Percentiles rank a stretch among this genome's conserved stretches.
phyloP scores from a whole-genome alignment of 129 eudicot genomes.

The Kitagawia praeruptora region DNA sequence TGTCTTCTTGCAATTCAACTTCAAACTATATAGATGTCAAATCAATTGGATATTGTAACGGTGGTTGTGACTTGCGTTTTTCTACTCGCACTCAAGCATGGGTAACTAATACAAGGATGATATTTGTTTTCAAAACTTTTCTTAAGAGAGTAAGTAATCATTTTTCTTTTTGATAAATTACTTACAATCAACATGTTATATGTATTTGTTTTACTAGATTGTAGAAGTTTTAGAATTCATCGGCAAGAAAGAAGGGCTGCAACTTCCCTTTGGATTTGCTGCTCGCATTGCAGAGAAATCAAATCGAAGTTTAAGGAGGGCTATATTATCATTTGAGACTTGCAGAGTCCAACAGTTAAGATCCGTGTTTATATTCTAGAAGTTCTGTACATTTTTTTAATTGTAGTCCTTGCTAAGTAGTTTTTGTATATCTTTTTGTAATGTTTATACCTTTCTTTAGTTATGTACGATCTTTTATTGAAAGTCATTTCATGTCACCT shows the following conservation, averaged over 20 bases:
- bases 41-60: neutral
- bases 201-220: constrained; percentile 39
- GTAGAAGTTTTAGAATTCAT: constrained; percentile 79
- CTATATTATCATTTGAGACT: constrained; percentile 76
- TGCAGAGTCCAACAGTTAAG: constrained; percentile 95
- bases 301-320: constrained; percentile 86
- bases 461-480: neutral
- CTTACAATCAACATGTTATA: neutral
- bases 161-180: neutral
- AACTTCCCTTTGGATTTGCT: constrained; percentile 78
- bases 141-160: neutral
- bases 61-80: neutral
- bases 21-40: neutral
- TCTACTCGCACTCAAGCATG: neutral
- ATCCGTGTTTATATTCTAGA: neutral
- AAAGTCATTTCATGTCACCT: constrained; percentile 18
- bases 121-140: neutral
- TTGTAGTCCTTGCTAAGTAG: neutral
- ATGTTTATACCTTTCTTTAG: neutral
- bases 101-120: neutral
- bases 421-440: neutral
- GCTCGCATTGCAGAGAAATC: constrained; percentile 77
- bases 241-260: constrained; percentile 78
- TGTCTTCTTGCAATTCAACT: neutral
- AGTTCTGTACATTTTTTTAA: neutral